phyloP scores from a whole-genome alignment of 2,329 filamentous ascomycete species.

The Diaporthe velutina region DNA sequence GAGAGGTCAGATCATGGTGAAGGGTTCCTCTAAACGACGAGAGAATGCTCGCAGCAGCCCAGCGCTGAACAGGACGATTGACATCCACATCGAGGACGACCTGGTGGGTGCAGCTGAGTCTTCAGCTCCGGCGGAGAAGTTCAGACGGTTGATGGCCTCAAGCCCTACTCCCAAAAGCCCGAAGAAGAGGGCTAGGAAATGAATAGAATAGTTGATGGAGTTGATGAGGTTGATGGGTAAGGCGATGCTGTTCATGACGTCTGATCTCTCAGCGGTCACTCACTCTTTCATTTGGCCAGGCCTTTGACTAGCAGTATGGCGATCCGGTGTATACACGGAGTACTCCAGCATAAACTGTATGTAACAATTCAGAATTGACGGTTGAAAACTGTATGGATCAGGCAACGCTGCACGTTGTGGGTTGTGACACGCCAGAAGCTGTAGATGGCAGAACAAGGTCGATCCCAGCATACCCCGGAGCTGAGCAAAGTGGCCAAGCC shows the following conservation, averaged over 20 bases:
- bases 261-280: background rate
- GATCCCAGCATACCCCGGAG: too few species aligned
- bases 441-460: too few species aligned
- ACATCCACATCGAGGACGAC: slow-evolving; percentile 25
- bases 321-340: background rate
- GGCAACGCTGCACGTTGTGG: background rate
- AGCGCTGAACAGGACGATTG: slow-evolving; percentile 18
- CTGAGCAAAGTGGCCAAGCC: too few species aligned
- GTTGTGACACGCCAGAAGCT: background rate
- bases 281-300: background rate
- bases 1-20: background rate
- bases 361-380: background rate
- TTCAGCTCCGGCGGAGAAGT: slow-evolving; percentile 16
- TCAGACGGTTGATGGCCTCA: slow-evolving; percentile 27
- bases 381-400: background rate
- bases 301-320: background rate
- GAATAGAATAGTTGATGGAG: background rate
- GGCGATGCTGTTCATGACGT: background rate
- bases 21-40: background rate
- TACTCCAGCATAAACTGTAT: background rate
- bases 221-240: background rate
- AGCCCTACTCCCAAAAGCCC: background rate
- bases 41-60: background rate
- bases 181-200: background rate
- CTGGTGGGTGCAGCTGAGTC: slow-evolving; percentile 24